Conservation (phyloP, 2,329 filamentous ascomycete species). For the Cladophialophora psammophila region DNA sequence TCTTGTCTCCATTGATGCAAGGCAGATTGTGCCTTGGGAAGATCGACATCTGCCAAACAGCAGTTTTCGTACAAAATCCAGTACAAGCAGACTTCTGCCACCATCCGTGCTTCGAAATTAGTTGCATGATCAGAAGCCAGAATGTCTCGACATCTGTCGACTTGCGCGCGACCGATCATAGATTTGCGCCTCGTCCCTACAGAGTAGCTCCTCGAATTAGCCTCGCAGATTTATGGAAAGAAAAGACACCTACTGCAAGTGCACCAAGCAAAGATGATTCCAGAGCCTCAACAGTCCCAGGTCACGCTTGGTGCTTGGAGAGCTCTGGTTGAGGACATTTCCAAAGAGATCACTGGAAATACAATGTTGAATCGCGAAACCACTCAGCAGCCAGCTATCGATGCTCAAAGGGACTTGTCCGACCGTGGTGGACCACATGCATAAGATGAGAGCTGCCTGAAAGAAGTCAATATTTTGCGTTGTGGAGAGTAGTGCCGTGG, state of each 20-base stretch:
- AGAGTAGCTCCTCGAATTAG: slow-evolving; percentile 46
- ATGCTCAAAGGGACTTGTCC: slow-evolving; percentile 54
- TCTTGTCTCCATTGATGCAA: slow-evolving; percentile 51
- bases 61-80: slow-evolving; percentile 55
- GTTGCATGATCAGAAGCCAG: slow-evolving; percentile 50
- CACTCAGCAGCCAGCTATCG: slow-evolving; percentile 56
- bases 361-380: slow-evolving; percentile 54
- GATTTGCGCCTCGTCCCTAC: slow-evolving; percentile 52
- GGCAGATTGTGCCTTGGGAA: slow-evolving; percentile 47
- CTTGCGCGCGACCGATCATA: slow-evolving; percentile 48
- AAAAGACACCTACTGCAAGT: slow-evolving; percentile 48
- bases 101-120: slow-evolving; percentile 57
- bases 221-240: not conserved
- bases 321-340: slow-evolving; percentile 29
- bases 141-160: slow-evolving; percentile 49
- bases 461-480: slow-evolving; percentile 55
- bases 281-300: slow-evolving; percentile 49
- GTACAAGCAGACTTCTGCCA: slow-evolving; percentile 55
- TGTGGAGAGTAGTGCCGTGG: slow-evolving; percentile 45
- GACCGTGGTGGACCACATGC: slow-evolving; percentile 57
- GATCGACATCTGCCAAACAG: slow-evolving; percentile 44
- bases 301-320: slow-evolving; percentile 35
- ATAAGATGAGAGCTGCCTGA: slow-evolving; percentile 53
- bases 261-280: slow-evolving; percentile 55
- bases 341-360: slow-evolving; percentile 49